Conservation (phyloP, 345 rosid genomes). For the Reutealis trisperma region DNA sequence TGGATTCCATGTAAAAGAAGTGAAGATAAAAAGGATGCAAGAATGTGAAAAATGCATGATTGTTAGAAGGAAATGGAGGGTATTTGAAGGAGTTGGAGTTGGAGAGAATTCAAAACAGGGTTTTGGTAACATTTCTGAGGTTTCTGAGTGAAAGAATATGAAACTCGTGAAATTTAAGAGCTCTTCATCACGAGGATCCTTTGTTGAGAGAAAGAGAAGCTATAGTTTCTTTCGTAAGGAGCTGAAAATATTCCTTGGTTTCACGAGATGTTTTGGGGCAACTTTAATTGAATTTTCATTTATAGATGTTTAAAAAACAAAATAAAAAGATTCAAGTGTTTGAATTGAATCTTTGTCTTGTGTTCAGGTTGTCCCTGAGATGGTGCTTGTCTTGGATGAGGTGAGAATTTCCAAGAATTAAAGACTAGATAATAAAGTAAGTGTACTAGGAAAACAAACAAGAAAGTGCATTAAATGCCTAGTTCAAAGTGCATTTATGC, state of each 20-base stretch:
- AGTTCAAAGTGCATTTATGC: slow-evolving; percentile 10
- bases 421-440: background rate
- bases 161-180: slow-evolving; percentile 92
- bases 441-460: background rate
- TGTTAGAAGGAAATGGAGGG: slow-evolving; percentile 35
- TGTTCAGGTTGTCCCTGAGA: background rate
- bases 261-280: slow-evolving; percentile 65
- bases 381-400: background rate
- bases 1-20: slow-evolving; percentile 42
- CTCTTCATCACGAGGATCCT: slow-evolving; percentile 94
- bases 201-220: slow-evolving; percentile 41
- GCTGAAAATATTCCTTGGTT: slow-evolving; percentile 19
- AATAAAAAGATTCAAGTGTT: slow-evolving; percentile 5
- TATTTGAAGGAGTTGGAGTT: slow-evolving; percentile 60
- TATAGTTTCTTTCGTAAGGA: slow-evolving; percentile 23
- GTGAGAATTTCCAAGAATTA: background rate
- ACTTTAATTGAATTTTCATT: slow-evolving; percentile 38
- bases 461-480: slow-evolving; percentile 9
- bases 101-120: slow-evolving; percentile 45
- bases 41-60: slow-evolving; percentile 40
- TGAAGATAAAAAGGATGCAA: slow-evolving; percentile 10
- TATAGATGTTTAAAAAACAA: background rate
- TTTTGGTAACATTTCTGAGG: slow-evolving; percentile 21
- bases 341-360: slow-evolving; percentile 15
- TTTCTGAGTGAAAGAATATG: slow-evolving; percentile 46